phyloP scores from a whole-genome alignment of 2,329 filamentous ascomycete genomes.

The Colletotrichum eremochloae region DNA sequence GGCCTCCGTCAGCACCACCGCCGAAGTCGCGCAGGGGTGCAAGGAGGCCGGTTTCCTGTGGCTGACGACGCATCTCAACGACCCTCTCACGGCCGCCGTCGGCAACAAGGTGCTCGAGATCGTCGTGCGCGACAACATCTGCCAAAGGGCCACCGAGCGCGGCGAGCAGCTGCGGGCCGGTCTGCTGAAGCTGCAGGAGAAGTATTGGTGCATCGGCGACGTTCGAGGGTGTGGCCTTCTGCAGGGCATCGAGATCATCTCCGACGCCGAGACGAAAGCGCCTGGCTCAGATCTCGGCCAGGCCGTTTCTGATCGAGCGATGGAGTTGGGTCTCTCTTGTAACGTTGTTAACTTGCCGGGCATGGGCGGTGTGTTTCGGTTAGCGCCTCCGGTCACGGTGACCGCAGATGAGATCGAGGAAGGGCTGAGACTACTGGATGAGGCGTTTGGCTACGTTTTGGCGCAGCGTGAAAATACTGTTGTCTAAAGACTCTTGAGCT shows the following conservation, averaged over 20 bases:
- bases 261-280: conserved; percentile 57
- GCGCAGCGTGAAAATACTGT: neutral
- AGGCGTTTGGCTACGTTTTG: conserved; percentile 54
- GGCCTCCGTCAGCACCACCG: conserved; percentile 62
- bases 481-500: neutral
- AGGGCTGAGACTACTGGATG: conserved; percentile 63
- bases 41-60: conserved; percentile 61
- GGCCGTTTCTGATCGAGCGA: conserved; percentile 57
- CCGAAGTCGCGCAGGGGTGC: conserved; percentile 60
- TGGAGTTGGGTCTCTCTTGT: conserved; percentile 61
- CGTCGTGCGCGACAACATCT: conserved; percentile 62
- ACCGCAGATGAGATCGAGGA: conserved; percentile 58
- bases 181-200: conserved; percentile 58
- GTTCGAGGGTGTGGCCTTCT: conserved; percentile 65
- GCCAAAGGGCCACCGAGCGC: conserved; percentile 54
- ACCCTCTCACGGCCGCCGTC: conserved; percentile 66
- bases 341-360: conserved; percentile 62
- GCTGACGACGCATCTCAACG: conserved; percentile 68
- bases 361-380: conserved; percentile 64
- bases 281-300: conserved; percentile 59
- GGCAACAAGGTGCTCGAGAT: conserved; percentile 68
- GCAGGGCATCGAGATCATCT: conserved; percentile 64
- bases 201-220: conserved; percentile 67
- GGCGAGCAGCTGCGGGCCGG: conserved; percentile 59
- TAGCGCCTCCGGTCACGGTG: conserved; percentile 65